A percentile compares a stretch with the other conserved stretches of the same genome.
Evolutionary conservation across 768 basidiomycete genomes (phyloP).

Genomic region (Leccinum subtestaceum): DNA sequence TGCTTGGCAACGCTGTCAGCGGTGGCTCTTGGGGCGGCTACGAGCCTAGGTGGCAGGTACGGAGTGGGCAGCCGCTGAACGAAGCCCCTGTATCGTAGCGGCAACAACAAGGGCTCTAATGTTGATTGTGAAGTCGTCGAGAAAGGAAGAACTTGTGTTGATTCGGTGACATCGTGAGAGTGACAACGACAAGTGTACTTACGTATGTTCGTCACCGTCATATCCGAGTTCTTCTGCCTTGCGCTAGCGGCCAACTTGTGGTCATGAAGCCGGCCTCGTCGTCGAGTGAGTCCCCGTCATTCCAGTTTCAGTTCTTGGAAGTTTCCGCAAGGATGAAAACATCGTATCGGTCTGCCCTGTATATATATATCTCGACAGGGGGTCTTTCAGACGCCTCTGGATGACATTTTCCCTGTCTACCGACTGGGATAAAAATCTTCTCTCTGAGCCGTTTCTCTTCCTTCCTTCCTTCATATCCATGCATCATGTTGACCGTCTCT

Average conservation of each 20-base stretch:
- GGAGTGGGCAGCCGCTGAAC: background rate
- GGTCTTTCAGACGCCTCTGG: conserved; percentile 29
- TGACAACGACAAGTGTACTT: background rate
- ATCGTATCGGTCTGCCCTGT: conserved; percentile 20
- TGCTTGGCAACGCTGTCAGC: background rate
- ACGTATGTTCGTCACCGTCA: background rate
- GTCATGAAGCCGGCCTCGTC: background rate
- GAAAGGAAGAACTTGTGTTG: background rate
- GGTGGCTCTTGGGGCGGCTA: background rate
- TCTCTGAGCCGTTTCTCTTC: conserved; percentile 28
- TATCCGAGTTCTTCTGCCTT: background rate
- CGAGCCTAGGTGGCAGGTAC: background rate
- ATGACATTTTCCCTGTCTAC: conserved; percentile 22
- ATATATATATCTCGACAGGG: conserved; percentile 16
- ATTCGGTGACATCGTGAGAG: background rate
- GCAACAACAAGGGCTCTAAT: background rate
- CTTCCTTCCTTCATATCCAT: background rate
- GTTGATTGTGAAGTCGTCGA: background rate
- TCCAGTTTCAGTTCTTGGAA: background rate
- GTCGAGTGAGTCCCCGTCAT: background rate
- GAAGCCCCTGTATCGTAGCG: background rate
- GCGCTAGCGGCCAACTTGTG: background rate
- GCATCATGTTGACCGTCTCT: conserved; percentile 13
- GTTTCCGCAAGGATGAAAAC: conserved; percentile 18
- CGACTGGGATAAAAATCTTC: conserved; percentile 28